A percentile compares a stretch with the other conserved stretches of the same genome.
Evolutionary conservation across 176 grass and related monocot genomes (phyloP).

Genomic region (Otatea glauca): DNA sequence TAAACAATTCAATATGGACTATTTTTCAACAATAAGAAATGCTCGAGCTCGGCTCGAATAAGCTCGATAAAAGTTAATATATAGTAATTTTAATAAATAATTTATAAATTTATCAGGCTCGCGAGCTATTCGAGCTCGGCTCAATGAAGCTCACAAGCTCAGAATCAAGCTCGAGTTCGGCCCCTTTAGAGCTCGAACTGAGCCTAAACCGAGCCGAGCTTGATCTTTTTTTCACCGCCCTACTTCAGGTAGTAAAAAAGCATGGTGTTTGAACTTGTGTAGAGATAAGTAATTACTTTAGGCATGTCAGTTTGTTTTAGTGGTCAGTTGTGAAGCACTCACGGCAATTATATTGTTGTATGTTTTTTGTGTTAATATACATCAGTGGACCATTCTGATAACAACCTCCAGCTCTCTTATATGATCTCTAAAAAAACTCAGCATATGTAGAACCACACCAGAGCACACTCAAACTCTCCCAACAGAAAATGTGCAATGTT

Average conservation of each 20-base stretch:
- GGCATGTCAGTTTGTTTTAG: not conserved
- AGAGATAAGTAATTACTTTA: not conserved
- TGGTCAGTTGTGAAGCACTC: not conserved
- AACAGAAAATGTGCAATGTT: not conserved
- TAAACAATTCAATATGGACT: too few species aligned
- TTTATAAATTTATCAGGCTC: too few species aligned
- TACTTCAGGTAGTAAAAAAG: not conserved
- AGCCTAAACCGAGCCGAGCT: too few species aligned
- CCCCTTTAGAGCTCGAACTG: too few species aligned
- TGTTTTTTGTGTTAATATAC: not conserved
- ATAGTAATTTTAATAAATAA: too few species aligned
- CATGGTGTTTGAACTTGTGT: not conserved
- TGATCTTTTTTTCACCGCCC: too few species aligned
- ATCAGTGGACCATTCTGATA: not conserved
- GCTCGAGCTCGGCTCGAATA: too few species aligned
- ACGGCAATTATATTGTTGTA: not conserved
- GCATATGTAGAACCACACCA: not conserved
- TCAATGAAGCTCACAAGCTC: too few species aligned
- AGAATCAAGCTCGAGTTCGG: too few species aligned
- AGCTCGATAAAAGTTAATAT: too few species aligned
- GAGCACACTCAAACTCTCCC: not conserved
- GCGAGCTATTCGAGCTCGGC: too few species aligned
- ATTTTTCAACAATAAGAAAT: too few species aligned
- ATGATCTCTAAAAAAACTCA: not conserved
- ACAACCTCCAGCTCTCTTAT: not conserved